A percentile compares a stretch with the other conserved stretches of the same genome.
phyloP scores from a whole-genome alignment of 1,284 basidiomycete genomes.

The Cutaneotrichosporon arboriforme region DNA sequence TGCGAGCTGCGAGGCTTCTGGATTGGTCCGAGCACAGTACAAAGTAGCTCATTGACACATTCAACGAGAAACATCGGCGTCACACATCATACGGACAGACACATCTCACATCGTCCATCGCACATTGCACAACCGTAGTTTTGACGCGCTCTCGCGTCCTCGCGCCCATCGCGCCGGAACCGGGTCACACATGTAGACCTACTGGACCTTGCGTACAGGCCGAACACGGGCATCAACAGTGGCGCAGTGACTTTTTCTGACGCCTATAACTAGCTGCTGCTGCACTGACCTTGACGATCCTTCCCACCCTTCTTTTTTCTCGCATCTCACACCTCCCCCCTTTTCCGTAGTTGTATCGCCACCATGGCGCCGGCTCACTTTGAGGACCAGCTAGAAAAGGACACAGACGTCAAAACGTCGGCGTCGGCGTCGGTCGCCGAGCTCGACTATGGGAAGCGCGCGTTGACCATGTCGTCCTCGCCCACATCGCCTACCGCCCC shows the following conservation, averaged over 20 bases:
- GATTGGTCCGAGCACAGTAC: too few relatives aligned
- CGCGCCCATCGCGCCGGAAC: background rate
- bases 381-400: constrained; percentile 2
- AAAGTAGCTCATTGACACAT: too few relatives aligned
- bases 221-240: too few relatives aligned
- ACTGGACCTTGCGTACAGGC: too few relatives aligned
- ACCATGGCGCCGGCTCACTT: background rate
- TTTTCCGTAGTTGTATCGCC: too few relatives aligned
- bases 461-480: too few relatives aligned
- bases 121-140: background rate
- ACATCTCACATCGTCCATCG: background rate
- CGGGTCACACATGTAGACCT: too few relatives aligned
- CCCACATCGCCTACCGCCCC: background rate
- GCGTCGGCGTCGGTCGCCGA: constrained; percentile 2
- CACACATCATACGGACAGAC: too few relatives aligned
- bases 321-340: background rate
- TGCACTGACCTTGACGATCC: background rate
- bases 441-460: constrained; percentile 6
- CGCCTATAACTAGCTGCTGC: background rate
- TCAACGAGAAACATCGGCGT: too few relatives aligned
- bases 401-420: constrained; percentile 1
- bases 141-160: too few relatives aligned
- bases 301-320: background rate
- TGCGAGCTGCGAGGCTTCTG: too few relatives aligned
- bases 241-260: background rate